phyloP scores from a whole-genome alignment of 148 eudicot genomes.

The Rhododendron molle region DNA sequence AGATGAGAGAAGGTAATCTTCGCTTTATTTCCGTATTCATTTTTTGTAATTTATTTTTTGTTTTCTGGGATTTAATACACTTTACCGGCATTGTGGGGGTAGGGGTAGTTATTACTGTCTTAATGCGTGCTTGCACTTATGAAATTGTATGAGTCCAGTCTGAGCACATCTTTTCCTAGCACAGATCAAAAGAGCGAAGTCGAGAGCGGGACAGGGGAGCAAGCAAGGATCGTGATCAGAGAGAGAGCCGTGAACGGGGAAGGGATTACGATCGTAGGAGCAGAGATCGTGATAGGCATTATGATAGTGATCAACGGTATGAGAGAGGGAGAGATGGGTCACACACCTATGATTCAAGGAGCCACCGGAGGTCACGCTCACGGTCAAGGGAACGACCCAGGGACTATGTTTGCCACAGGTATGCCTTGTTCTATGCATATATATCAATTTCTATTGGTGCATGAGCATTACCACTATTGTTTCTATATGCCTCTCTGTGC shows the following conservation, averaged over 20 bases:
- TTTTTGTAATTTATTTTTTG: not conserved
- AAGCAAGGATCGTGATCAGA: conserved; percentile 56
- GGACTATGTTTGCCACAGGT: conserved; percentile 85
- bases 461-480: not conserved
- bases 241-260: conserved; percentile 49
- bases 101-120: not conserved
- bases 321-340: conserved; percentile 41
- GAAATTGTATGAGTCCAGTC: not conserved
- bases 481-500: not conserved
- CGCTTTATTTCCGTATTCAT: not conserved
- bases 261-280: conserved; percentile 65
- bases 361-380: conserved; percentile 77
- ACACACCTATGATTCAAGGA: conserved; percentile 70
- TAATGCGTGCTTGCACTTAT: not conserved
- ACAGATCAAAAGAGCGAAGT: conserved; percentile 74
- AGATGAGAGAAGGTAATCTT: conserved; percentile 66
- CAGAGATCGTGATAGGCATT: conserved; percentile 63
- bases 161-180: not conserved
- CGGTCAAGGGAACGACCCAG: conserved; percentile 70
- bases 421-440: not conserved
- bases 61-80: not conserved
- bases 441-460: not conserved
- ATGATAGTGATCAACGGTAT: conserved; percentile 50
- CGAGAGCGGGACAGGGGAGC: not conserved
- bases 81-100: not conserved